Evolutionary conservation across 768 basidiomycete genomes (phyloP), one percentile per base, ranked within the genome.

Genomic region (Strobilomyces confusus): DNA sequence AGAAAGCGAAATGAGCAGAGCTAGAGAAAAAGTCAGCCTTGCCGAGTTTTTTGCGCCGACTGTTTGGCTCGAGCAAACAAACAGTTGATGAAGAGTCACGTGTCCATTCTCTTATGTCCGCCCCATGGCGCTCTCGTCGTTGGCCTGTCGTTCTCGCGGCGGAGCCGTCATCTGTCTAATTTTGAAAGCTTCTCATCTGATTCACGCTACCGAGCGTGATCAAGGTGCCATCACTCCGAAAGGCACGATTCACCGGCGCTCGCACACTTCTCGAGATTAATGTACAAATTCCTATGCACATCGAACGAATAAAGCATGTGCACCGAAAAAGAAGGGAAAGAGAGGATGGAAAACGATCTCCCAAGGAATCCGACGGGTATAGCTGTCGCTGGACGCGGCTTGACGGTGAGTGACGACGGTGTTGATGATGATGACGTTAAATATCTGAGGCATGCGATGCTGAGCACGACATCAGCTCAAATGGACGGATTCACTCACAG

Each of bases 51-150:
- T 54, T 47, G 45, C 37, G 48, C 29, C 44, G 9, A 15, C 30
- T 69, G 36, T 69, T 69, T 69, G 69, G 61, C 43, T 44, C 5
- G 59, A 36, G 9, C 63, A 69, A 69, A 70, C 26, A 70, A 60
- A n/a, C 4, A 14, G 8, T 30, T 23, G 34, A 5, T n/a, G 37
- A 32, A 26, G 29, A 19, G 58, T 67, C 66, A 68, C 55, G 66
- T 68, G 66, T 63, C 19, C 56, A 15, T 38, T 20, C 49, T 42
- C 33, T n/a, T n/a, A 25, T 44, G 37, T 26, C 26, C 26, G n/a
- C n/a, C n/a, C n/a, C n/a, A n/a, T n/a, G n/a, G n/a, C n/a, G n/a
- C n/a, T n/a, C n/a, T n/a, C n/a, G n/a, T n/a, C n/a, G 29, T 29
- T 9, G 29, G 6, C 29, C 29, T 29, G 29, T 7, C 6, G 29